Conservation (phyloP, 1,139 yeast genomes). For the Arxiozyma slooffiae region DNA sequence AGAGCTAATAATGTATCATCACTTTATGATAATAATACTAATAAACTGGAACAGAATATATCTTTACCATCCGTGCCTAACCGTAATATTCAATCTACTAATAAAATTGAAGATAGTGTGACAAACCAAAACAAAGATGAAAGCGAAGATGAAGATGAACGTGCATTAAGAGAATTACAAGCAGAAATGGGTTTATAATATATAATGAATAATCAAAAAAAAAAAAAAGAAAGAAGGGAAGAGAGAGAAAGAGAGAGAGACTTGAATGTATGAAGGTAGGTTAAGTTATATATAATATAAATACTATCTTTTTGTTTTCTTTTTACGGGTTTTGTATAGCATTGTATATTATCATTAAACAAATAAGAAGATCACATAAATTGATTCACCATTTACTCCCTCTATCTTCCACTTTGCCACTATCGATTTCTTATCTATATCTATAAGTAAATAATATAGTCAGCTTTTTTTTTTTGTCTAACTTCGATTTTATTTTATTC, state of each 20-base stretch:
- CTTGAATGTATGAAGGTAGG: background rate
- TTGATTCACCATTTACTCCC: too few relatives aligned
- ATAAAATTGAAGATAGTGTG: slow-evolving; percentile 33
- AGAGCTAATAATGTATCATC: background rate
- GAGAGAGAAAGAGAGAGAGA: background rate
- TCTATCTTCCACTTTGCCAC: background rate
- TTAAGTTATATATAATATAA: too few relatives aligned
- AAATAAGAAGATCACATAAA: background rate
- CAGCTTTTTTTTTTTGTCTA: too few relatives aligned
- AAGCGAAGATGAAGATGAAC: slow-evolving; percentile 82
- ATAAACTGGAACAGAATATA: slow-evolving; percentile 23
- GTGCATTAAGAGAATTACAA: slow-evolving; percentile 77
- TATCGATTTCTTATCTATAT: too few relatives aligned
- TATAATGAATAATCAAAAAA: background rate
- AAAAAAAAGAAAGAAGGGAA: too few relatives aligned
- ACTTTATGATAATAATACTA: slow-evolving; percentile 1
- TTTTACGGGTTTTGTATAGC: too few relatives aligned
- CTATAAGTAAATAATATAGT: too few relatives aligned
- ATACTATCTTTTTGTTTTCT: background rate
- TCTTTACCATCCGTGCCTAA: slow-evolving; percentile 37
- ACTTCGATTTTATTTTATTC: background rate
- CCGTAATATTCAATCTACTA: slow-evolving; percentile 14
- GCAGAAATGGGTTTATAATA: slow-evolving; percentile 85
- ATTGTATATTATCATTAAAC: background rate
- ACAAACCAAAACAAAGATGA: slow-evolving; percentile 79